These are phyloP conservation scores for Combretum micranthum DNA, from an alignment of 345 rosid species.

Conservation along the genomic window DNA sequence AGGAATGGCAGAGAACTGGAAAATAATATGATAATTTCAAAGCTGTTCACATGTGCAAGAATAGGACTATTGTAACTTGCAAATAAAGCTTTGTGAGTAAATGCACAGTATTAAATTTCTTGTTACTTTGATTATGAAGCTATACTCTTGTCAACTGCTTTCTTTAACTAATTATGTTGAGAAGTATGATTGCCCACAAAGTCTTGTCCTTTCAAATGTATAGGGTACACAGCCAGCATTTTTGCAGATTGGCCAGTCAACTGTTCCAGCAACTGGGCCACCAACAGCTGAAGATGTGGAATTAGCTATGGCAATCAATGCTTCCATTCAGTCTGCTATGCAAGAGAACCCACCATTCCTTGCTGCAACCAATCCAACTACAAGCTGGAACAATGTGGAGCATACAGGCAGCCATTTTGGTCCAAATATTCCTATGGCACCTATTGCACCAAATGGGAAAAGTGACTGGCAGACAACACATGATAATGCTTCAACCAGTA, in stretches of 20 bases:
- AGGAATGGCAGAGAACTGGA: too few species aligned
- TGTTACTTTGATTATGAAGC: too few species aligned
- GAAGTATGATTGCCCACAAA: neutral
- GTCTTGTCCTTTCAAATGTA: conserved; percentile 7
- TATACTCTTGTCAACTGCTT: too few species aligned
- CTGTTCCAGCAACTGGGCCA: conserved; percentile 65
- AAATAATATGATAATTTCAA: too few species aligned
- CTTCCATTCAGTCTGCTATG: conserved; percentile 61
- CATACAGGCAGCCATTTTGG: too few species aligned
- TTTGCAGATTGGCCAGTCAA: conserved; percentile 34
- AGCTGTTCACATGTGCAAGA: too few species aligned
- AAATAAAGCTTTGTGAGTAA: too few species aligned
- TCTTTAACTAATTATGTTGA: neutral
- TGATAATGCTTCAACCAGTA: conserved; percentile 19
- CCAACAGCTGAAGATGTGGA: conserved; percentile 49
- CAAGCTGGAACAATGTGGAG: conserved; percentile 18
- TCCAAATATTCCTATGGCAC: too few species aligned
- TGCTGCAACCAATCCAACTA: conserved; percentile 43
- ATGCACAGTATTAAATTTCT: too few species aligned
- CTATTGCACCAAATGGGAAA: too few species aligned
- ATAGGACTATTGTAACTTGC: too few species aligned
- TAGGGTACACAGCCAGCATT: conserved; percentile 63
- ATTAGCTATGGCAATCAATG: conserved; percentile 67
- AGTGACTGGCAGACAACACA: neutral
- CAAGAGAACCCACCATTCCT: conserved; percentile 24